A percentile compares a stretch with the other conserved stretches of the same genome.
Evolutionary conservation across 2,329 filamentous ascomycete genomes (phyloP).

Genomic region (Drechslerella coelobrocha): DNA sequence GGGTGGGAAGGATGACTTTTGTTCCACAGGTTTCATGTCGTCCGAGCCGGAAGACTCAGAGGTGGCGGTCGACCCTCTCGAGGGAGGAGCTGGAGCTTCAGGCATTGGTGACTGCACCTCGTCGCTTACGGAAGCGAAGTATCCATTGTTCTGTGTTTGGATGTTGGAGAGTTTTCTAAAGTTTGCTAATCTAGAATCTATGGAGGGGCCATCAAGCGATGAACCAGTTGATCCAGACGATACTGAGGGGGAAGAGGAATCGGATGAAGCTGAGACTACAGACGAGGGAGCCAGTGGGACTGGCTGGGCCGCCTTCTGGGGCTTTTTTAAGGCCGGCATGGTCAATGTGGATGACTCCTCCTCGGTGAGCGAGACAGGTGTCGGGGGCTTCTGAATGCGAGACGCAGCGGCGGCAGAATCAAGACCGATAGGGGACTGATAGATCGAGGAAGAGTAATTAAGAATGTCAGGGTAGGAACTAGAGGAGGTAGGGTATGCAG

Average conservation of each 20-base stretch:
- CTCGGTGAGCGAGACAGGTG: slow-evolving; percentile 41
- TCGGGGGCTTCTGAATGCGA: slow-evolving; percentile 34
- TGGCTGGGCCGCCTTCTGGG: slow-evolving; percentile 39
- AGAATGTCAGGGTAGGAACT: slow-evolving; percentile 7
- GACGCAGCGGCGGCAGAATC: neutral
- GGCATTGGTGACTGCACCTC: slow-evolving; percentile 48
- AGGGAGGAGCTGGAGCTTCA: slow-evolving; percentile 45
- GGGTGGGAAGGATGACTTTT: slow-evolving; percentile 18
- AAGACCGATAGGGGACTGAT: neutral
- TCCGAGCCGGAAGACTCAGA: slow-evolving; percentile 44
- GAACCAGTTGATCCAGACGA: slow-evolving; percentile 44
- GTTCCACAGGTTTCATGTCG: slow-evolving; percentile 33
- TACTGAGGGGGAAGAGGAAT: slow-evolving; percentile 45
- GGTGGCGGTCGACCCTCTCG: slow-evolving; percentile 41
- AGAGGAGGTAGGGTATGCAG: slow-evolving; percentile 26
- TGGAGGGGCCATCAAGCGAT: slow-evolving; percentile 26
- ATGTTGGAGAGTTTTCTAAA: slow-evolving; percentile 46
- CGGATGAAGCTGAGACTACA: slow-evolving; percentile 43
- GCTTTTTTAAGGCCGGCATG: slow-evolving; percentile 49
- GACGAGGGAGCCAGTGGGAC: slow-evolving; percentile 46
- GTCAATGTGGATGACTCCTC: slow-evolving; percentile 24
- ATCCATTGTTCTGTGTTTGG: slow-evolving; percentile 47
- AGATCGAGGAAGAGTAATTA: too few relatives aligned
- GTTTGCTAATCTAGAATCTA: slow-evolving; percentile 36
- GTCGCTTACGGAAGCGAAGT: slow-evolving; percentile 48